Base-by-base conservation (phyloP, 352 stramenopile species). In the Phytopythium aichiense region DNA sequence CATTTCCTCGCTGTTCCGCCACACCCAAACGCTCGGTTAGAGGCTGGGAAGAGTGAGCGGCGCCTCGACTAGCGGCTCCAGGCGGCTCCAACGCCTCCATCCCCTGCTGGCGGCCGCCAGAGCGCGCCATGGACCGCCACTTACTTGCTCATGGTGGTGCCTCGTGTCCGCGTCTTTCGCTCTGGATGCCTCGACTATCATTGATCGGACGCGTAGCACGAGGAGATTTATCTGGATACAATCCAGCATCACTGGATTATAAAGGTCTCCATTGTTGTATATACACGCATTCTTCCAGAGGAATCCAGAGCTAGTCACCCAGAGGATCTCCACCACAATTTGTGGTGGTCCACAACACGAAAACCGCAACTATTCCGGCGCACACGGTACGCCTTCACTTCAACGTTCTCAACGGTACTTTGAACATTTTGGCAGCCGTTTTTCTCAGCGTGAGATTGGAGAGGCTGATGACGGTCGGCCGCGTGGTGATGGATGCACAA, bases 1-100 rank as follows among this genome's bases (percentile, higher is more conserved):
- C 85, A 96, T 94, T 72, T 94, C 84, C 56, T 94, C 73, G 73
- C 87, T 96, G 62, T 13, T 28, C 7, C 0, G 22, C 4, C 15
- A 12, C 45, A 30, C n/a, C 9, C 7, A 51, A 62, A 50, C 48
- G 35, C 37, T 63, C 37, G 4, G 45, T 59, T 45, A 45, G 49
- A 15, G 12, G 48, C 6, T 25, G 25, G 23, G 28, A 31, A 31
- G 28, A 31, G 28, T 31, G 28, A 31, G 28, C 0, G 28, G 28
- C 28, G 46, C 13, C 22, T 11, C 9, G 23, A n/a, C 23, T 12
- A 8, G 28, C 28, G 28, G 4, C 28, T 31, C 46, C 12, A n/a
- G 28, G 28, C 28, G 28, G 4, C 28, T 31, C 28, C 28, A 5
- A 5, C 3, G 28, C 7, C 28, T 31, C 28, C 28, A 31, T 7